phyloP scores from a whole-genome alignment of 345 rosid species.

The Abelmoschus esculentus region DNA sequence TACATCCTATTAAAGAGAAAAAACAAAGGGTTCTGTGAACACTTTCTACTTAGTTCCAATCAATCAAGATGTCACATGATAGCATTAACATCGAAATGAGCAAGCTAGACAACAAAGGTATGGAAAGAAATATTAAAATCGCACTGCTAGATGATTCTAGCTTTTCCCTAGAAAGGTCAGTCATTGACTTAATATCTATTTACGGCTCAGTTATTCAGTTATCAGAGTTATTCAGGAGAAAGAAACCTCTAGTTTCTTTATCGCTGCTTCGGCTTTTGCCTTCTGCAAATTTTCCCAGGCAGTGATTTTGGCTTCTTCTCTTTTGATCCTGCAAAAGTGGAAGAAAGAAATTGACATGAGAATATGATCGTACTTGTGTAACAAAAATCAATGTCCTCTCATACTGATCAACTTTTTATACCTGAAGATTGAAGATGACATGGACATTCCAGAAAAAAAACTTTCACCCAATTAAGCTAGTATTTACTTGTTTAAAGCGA shows the following conservation, averaged over 20 bases:
- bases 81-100: neutral
- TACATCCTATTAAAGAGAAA: neutral
- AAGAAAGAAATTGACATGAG: neutral
- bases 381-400: neutral
- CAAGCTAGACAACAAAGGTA: neutral
- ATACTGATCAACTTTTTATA: neutral
- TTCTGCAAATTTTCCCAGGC: conserved; percentile 99
- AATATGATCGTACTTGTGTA: neutral
- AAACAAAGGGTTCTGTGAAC: neutral
- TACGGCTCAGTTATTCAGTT: too few relatives aligned
- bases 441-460: neutral
- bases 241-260: conserved; percentile 85
- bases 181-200: too few relatives aligned
- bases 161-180: too few relatives aligned
- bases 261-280: conserved; percentile 95
- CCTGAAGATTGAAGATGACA: neutral
- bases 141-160: neutral
- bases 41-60: neutral
- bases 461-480: neutral
- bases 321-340: conserved; percentile 42
- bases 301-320: conserved; percentile 81
- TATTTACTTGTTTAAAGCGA: neutral
- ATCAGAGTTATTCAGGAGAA: conserved; percentile 15
- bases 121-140: conserved; percentile 7
- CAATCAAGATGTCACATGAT: neutral